Evolutionary conservation across 768 basidiomycete genomes (phyloP), one percentile per base, ranked within the genome.

Genomic region (Phaeotremella skinneri): DNA sequence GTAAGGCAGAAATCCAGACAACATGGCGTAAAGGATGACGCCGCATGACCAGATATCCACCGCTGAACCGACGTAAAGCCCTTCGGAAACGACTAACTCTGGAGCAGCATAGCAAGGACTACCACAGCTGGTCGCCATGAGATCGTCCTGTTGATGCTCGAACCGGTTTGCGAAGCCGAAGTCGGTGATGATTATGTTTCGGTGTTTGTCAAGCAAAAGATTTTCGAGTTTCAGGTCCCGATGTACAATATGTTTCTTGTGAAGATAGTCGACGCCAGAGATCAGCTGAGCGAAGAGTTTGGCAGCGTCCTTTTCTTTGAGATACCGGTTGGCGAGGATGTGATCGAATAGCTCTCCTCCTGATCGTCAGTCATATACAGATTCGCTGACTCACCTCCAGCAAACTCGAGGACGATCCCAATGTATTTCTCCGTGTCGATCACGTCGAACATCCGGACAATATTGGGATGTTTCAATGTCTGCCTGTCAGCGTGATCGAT

Each of bases 341-440:
- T 97, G 91, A 79, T 99, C 96, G 78, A 99, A 98, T 21, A 99
- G 85, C 76, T 99, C 96, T 56, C 96, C 96, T 53, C 80, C 79
- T 79, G 60, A 14, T 11, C n/a, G 11, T 57, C 55, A 39, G 54
- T 20, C 11, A 58, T 90, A 0, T 87, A 89, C 34, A 89, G 91
- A 66, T 90, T 92, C 90, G 63, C 37, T 25, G 31, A 61, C 77
- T 61, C 45, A 79, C 96, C 96, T 0, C 91, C 92, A 32, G 96
- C 96, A 71, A 94, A 98, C 77, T 98, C 96, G 62, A 99, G 85
- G 67, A 99, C 94, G 74, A 99, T 99, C 34, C 96, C 96, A 69
- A 99, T 98, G 79, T 98, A 98, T 78, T 96, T 97, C 81, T 98
- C 96, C 0, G 96, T 98, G 77, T 98, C 93, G 66, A 99, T 96